phyloP scores from a whole-genome alignment of 345 rosid genomes.

The Pistacia vera region DNA sequence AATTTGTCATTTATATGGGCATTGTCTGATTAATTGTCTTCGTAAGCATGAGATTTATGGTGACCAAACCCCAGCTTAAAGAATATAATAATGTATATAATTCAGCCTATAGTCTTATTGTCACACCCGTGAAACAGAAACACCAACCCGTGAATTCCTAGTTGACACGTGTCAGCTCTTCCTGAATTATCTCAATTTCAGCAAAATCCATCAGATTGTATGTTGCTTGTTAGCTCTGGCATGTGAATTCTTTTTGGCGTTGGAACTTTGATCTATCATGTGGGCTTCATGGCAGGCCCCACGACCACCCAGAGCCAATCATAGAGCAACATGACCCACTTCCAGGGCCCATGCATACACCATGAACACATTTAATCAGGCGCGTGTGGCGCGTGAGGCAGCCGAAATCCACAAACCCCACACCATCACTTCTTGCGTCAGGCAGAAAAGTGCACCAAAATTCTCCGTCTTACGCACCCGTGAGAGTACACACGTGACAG shows the following conservation, averaged over 20 bases:
- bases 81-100: slow-evolving; percentile 21
- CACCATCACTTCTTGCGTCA: not conserved
- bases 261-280: not conserved
- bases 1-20: not conserved
- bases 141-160: slow-evolving; percentile 59
- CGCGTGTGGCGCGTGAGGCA: slow-evolving; percentile 3
- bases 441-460: slow-evolving; percentile 21
- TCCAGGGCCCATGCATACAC: not conserved
- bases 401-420: slow-evolving; percentile 17
- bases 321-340: not conserved
- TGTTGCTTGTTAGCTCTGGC: not conserved
- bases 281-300: not conserved
- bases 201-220: not conserved
- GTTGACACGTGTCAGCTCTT: slow-evolving; percentile 45
- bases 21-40: not conserved
- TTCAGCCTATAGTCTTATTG: slow-evolving; percentile 15
- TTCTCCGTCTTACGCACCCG: slow-evolving; percentile 31
- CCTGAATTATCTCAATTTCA: not conserved
- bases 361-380: not conserved
- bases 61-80: slow-evolving; percentile 20
- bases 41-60: not conserved
- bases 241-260: slow-evolving; percentile 26
- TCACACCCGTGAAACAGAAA: slow-evolving; percentile 50
- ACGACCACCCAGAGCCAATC: slow-evolving; percentile 8
- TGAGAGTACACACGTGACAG: slow-evolving; percentile 42